These are phyloP conservation scores for Pezicula radicicola DNA, from an alignment of 2,329 filamentous ascomycete genomes.

Conservation along the genomic window DNA sequence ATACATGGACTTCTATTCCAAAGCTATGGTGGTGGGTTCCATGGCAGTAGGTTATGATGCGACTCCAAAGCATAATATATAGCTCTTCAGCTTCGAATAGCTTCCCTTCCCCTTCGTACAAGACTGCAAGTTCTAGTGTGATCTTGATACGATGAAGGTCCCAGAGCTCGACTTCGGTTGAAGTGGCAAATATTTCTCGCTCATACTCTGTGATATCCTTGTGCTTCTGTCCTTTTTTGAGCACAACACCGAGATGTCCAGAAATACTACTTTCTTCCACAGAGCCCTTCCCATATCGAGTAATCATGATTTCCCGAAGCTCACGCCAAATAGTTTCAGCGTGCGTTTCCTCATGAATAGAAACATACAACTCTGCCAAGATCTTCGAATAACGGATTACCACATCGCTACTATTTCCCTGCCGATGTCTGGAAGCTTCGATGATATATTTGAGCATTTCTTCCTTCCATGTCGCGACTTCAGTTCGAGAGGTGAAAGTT, in stretches of 20 bases:
- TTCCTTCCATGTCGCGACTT: not conserved
- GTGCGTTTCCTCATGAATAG: constrained; percentile 5
- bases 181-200: not conserved
- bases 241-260: constrained; percentile 3
- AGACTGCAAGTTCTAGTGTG: constrained; percentile 2
- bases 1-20: constrained; percentile 12
- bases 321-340: constrained; percentile 4
- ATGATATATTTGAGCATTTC: constrained; percentile 1
- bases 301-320: constrained; percentile 3
- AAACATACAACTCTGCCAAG: not conserved
- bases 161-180: not conserved
- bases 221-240: not conserved
- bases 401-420: not conserved
- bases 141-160: constrained; percentile 3
- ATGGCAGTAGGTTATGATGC: constrained; percentile 16
- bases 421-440: not conserved
- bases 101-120: constrained; percentile 5
- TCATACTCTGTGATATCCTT: constrained; percentile 5
- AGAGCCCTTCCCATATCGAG: constrained; percentile 5
- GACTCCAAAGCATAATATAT: constrained; percentile 20
- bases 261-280: constrained; percentile 1
- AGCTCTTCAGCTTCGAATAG: constrained; percentile 16
- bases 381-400: not conserved
- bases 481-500: not conserved
- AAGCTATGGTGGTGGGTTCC: constrained; percentile 4